Base-by-base conservation (phyloP, 441 rosid genomes). In the Kokia cookei region DNA sequence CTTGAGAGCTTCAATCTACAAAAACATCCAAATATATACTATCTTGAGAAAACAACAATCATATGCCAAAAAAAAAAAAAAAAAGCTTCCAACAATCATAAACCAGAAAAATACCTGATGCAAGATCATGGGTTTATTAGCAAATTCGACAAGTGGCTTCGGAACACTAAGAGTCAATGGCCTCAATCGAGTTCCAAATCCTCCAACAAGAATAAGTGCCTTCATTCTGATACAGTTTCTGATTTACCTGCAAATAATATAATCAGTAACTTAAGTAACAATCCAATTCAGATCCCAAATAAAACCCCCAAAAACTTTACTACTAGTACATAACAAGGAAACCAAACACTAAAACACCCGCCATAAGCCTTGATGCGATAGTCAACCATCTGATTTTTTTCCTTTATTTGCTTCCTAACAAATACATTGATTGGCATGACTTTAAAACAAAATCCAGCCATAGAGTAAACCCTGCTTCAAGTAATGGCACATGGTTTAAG, bases 181-280 rank as follows among this genome's bases (percentile, higher is more conserved):
- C 84, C 98, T 91, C 93, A 95, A 79, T n/a, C 99, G 88, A 70
- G 99, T 95, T 26, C 99, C 99, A 62, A 95, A 91, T 10, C 99
- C 99, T 78, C 99, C 99, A 80, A 95, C 99, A 79, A 95, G 99
- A 86, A 95, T 93, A 65, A 95, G 89, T 19, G 99, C 99, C 97
- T 93, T 95, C 99, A 95, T 93, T 65, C 70, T 86, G 80, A 82
- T 81, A n/a, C 10, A 13, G 60, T 60, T 78, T 65, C 76, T 78
- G 40, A 17, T 77, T 80, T 71, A 74, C 84, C 96, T 89, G 90
- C n/a, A 77, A 54, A 80, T 57, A 60, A 19, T 14, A 75, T 14
- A 2, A 22, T 67, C 79, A 77, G 82, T 62, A 83, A 71, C 65
- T 51, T 70, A 48, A 71, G 61, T 19, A 26, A 45, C 65, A 67